phyloP scores from a whole-genome alignment of 2,329 filamentous ascomycete species.

The Septoria linicola region DNA sequence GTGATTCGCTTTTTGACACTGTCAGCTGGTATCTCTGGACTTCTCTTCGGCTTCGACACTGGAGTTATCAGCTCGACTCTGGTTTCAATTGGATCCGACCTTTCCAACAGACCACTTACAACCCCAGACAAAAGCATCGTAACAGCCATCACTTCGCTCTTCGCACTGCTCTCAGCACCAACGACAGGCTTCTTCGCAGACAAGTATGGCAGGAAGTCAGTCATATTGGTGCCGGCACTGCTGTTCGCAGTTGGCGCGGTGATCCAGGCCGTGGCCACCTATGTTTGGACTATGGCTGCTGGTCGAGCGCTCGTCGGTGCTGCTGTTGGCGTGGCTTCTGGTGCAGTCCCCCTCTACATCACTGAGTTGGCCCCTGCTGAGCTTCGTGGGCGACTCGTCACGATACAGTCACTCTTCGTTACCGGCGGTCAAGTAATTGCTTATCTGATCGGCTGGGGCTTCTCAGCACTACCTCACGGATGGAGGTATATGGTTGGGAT shows the following conservation, averaged over 20 bases:
- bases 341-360: conserved; percentile 68
- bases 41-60: conserved; percentile 64
- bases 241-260: conserved; percentile 69
- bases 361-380: conserved; percentile 32
- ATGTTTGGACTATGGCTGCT: conserved; percentile 63
- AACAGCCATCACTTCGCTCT: conserved; percentile 57
- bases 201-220: conserved; percentile 47
- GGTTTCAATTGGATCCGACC: conserved; percentile 55
- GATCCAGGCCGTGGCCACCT: conserved; percentile 59
- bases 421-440: conserved; percentile 87
- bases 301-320: conserved; percentile 69
- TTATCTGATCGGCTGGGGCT: conserved; percentile 77
- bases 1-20: conserved; percentile 58
- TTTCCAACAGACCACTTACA: conserved; percentile 48
- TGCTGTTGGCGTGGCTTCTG: conserved; percentile 72
- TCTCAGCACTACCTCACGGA: conserved; percentile 59
- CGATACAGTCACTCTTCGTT: conserved; percentile 77
- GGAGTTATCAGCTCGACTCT: conserved; percentile 62
- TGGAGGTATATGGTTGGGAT: conserved; percentile 94
- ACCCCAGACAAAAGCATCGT: conserved; percentile 60
- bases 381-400: conserved; percentile 74
- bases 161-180: conserved; percentile 55
- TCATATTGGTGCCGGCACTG: conserved; percentile 57
- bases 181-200: conserved; percentile 48
- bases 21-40: conserved; percentile 57